Evolutionary conservation across 78 protist genomes (phyloP), one percentile per base, ranked within the genome.

Genomic region (Blattamonas nauphoetae): DNA sequence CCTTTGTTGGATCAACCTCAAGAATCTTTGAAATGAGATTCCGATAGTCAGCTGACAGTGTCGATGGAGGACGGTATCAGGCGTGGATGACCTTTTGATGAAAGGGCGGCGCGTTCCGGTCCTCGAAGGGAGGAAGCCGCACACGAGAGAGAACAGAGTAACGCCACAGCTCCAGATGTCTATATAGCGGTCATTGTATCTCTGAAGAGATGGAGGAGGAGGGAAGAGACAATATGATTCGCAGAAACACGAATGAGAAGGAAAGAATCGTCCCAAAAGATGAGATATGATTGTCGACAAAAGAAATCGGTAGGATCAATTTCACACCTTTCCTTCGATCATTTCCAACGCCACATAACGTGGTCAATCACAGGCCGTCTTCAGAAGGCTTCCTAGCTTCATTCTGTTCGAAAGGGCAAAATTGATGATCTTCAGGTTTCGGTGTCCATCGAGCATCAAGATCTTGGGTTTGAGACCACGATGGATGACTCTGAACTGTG

Each of bases 101-200:
- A 3, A 91, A 44, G 84, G 45, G 45, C 38, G 42, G 42, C 36
- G 86, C 44, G 45, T 82, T 45, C 45, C n/a, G n/a, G 42, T 86
- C 91, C 44, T 91, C 89, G 63, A 91, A 91, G 93, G 93, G 38
- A 91, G 63, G 45, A 5, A 85, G 32, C 93, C 93, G 87, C 85
- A 85, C 1, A 90, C 45, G 41, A 92, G 1, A 11, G 85, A 82
- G 41, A 71, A 92, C 35, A 92, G 86, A 0, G 94, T 91, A 4
- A 96, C 98, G n/a, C 98, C 98, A 84, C 93, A 85, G 42, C 91
- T 86, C 98, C 98, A 96, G 42, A 95, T 81, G 64, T 96, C 98
- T 0, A 92, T 93, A 6, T 89, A 87, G 0, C 94, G 97, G 29
- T 95, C 97, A 34, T 83, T 88, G 81, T 91, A n/a, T n/a, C n/a